Evolutionary conservation across 805 yeast genomes (phyloP), one percentile per base, ranked within the genome.

Genomic region (Starmerella powellii): DNA sequence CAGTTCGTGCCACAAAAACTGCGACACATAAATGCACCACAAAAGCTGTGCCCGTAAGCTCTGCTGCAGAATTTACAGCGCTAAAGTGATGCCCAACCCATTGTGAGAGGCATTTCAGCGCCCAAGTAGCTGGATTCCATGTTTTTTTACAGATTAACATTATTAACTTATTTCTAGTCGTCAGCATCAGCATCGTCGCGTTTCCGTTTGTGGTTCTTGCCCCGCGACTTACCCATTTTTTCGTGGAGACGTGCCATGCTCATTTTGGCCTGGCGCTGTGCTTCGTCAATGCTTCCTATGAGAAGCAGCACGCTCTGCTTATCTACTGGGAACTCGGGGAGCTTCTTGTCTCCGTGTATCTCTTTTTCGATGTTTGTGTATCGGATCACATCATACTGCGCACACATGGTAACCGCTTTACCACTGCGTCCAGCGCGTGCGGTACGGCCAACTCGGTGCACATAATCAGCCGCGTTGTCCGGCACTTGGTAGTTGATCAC

Each of bases 361-460:
- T 81, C 96, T 41, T 78, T 78, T 61, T 91, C 98, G 40, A 91
- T 87, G 57, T 95, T 71, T 50, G 86, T 65, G 56, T 84, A 82
- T 54, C 86, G 65, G 61, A 87, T 96, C 47, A 91, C 67, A 61
- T 91, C 98, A 59, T 91, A 91, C 61, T 91, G 98, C 0, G 97
- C 87, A 26, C 86, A 93, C 44, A 87, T 65, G 2, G 94, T 80
- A 15, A 87, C 70, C 2, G 95, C 82, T 58, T 79, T 81, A 0
- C 95, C 98, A 0, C 97, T 85, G 56, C 98, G 71, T 17, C 98
- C 98, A 62, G 91, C 83, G 62, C 95, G 78, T 2, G 96, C 95
- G 27, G 95, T 86, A 67, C 96, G 79, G 44, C 96, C 96, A 27
- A 87, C 95, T 55, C 98, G 72, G 60, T 91, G 98, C 34, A 88